phyloP scores from a whole-genome alignment of 768 basidiomycete species.

The Coprinopsis marcescibilis region DNA sequence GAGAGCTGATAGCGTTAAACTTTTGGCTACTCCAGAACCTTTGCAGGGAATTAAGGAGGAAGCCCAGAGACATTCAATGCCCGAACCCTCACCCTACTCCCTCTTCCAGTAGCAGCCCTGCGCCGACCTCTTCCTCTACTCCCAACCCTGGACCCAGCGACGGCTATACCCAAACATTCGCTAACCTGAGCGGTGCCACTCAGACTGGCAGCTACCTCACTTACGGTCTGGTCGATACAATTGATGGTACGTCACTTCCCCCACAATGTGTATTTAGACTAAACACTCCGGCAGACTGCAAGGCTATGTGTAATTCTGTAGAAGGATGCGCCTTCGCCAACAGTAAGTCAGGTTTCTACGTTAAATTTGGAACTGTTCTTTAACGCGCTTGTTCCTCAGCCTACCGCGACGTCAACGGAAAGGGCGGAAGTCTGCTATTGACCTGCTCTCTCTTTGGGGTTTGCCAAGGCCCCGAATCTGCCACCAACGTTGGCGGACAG shows the following conservation, averaged over 20 bases:
- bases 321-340: slow-evolving; percentile 27
- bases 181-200: slow-evolving; percentile 24
- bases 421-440: slow-evolving; percentile 30
- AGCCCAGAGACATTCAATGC: too few species aligned
- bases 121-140: too few species aligned
- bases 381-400: slow-evolving; percentile 14
- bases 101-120: too few species aligned
- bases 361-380: background rate
- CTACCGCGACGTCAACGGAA: slow-evolving; percentile 32
- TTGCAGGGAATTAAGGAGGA: too few species aligned
- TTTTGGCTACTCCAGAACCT: too few species aligned
- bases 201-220: slow-evolving; percentile 31
- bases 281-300: slow-evolving; percentile 21
- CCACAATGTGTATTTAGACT: background rate
- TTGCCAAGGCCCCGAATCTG: slow-evolving; percentile 23
- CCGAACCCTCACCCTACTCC: too few species aligned
- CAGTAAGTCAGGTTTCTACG: slow-evolving; percentile 18
- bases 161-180: slow-evolving; percentile 23
- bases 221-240: slow-evolving; percentile 29
- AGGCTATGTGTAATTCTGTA: slow-evolving; percentile 26
- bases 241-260: slow-evolving; percentile 16
- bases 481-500: slow-evolving; percentile 29
- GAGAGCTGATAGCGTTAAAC: too few species aligned
- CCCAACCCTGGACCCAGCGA: too few species aligned
- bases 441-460: slow-evolving; percentile 29